Evolutionary conservation across 345 rosid species (phyloP).

Genomic region (Salix purpurea): DNA sequence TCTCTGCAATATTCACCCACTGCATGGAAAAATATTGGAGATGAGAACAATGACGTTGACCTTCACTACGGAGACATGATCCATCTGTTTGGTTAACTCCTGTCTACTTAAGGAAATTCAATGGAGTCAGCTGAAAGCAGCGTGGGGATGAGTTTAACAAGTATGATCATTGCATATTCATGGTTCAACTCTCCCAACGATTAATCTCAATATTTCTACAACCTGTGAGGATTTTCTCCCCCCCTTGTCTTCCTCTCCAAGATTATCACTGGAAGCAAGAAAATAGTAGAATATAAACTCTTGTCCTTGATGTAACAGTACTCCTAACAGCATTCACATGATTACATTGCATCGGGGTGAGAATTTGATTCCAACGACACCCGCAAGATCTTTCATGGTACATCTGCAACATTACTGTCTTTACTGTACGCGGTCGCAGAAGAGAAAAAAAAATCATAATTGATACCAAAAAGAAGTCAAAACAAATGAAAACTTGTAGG

Average conservation of each 20-base stretch:
- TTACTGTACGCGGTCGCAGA: background rate
- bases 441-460: background rate
- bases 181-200: background rate
- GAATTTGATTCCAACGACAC: background rate
- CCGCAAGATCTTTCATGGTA: background rate
- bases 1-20: background rate
- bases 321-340: background rate
- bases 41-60: background rate
- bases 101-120: background rate
- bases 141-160: background rate
- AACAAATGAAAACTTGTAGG: background rate
- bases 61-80: background rate
- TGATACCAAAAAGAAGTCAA: background rate
- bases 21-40: background rate
- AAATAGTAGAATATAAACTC: background rate
- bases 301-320: background rate
- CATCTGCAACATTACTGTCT: background rate
- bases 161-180: background rate
- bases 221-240: background rate
- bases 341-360: background rate
- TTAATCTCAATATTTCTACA: background rate
- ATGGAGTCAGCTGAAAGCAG: background rate
- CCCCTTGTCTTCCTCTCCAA: background rate
- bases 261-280: too few relatives aligned
- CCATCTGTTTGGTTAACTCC: background rate